phyloP scores from a whole-genome alignment of 1,284 basidiomycete species.

The Erythrobasidium hasegawianum region DNA sequence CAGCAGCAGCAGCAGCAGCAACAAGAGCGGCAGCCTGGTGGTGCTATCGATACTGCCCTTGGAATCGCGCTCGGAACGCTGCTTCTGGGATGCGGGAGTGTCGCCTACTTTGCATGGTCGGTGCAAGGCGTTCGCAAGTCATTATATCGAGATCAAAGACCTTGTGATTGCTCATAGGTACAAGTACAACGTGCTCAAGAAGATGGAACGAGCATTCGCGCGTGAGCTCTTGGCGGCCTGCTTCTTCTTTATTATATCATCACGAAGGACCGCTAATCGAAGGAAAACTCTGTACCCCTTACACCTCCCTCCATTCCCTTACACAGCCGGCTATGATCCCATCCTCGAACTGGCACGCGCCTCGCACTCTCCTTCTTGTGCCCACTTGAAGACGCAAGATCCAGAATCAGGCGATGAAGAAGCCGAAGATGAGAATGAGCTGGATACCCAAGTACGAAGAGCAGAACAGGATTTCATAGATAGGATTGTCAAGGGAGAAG shows the following conservation, averaged over 20 bases:
- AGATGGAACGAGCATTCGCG: conserved; percentile 44
- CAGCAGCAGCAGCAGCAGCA: background rate
- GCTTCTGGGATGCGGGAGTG: conserved; percentile 26
- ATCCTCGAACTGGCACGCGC: conserved; percentile 43
- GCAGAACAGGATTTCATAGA: conserved; percentile 44
- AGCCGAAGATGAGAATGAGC: conserved; percentile 4
- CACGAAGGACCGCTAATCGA: too few relatives aligned
- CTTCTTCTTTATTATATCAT: too few relatives aligned
- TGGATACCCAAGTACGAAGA: conserved; percentile 36
- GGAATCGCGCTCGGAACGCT: conserved; percentile 29
- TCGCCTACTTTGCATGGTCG: conserved; percentile 29
- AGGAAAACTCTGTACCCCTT: too few relatives aligned
- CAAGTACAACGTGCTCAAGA: conserved; percentile 44
- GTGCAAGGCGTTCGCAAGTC: background rate
- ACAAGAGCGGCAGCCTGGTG: conserved; percentile 4
- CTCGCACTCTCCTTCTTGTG: background rate
- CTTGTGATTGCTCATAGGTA: too few relatives aligned
- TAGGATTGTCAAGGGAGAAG: conserved; percentile 42
- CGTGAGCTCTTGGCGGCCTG: conserved; percentile 5
- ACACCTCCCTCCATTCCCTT: too few relatives aligned
- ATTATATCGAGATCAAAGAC: too few relatives aligned
- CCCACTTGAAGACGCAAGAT: conserved; percentile 25
- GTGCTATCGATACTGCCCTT: conserved; percentile 25
- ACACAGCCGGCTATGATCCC: conserved; percentile 42
- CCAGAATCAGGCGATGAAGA: conserved; percentile 15